A percentile compares a stretch with the other conserved stretches of the same genome.
These are phyloP conservation scores for Salmacisia buchloeana DNA, from an alignment of 1,284 basidiomycete species.

Conservation along the genomic window DNA sequence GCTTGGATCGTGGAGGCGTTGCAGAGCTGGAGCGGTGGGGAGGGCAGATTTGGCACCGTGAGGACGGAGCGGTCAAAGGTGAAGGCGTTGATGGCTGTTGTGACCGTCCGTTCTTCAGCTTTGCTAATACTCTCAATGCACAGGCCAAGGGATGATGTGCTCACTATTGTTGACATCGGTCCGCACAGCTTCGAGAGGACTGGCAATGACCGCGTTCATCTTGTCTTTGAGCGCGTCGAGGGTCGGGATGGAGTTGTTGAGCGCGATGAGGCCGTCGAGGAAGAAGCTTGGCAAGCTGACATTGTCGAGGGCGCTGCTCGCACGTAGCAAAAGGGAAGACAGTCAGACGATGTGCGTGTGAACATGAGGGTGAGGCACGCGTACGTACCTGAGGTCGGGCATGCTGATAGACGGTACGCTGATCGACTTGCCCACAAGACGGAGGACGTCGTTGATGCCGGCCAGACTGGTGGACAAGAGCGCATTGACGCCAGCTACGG, in stretches of 20 bases:
- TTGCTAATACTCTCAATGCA: neutral
- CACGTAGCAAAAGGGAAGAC: conserved; percentile 68
- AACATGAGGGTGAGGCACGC: neutral
- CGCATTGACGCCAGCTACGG: conserved; percentile 23
- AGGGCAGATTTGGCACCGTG: conserved; percentile 16
- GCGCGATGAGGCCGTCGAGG: conserved; percentile 63
- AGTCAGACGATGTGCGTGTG: conserved; percentile 57
- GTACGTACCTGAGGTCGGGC: conserved; percentile 55
- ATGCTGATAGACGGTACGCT: conserved; percentile 21
- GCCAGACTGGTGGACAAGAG: conserved; percentile 18
- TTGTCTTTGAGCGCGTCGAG: conserved; percentile 68
- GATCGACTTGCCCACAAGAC: conserved; percentile 26
- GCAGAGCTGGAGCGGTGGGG: neutral
- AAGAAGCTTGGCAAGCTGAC: conserved; percentile 76
- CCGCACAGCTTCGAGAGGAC: conserved; percentile 32
- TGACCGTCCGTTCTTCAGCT: neutral
- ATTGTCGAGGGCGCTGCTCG: conserved; percentile 67
- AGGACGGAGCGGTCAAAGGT: conserved; percentile 25
- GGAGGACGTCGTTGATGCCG: conserved; percentile 24
- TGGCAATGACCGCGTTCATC: conserved; percentile 57
- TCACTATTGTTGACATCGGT: conserved; percentile 26
- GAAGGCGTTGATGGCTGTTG: conserved; percentile 21
- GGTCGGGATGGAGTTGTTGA: conserved; percentile 77
- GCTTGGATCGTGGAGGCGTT: conserved; percentile 26
- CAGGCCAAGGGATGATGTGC: neutral